Conservation (phyloP, 2,329 filamentous ascomycete genomes). For the Claviceps pazoutovae region DNA sequence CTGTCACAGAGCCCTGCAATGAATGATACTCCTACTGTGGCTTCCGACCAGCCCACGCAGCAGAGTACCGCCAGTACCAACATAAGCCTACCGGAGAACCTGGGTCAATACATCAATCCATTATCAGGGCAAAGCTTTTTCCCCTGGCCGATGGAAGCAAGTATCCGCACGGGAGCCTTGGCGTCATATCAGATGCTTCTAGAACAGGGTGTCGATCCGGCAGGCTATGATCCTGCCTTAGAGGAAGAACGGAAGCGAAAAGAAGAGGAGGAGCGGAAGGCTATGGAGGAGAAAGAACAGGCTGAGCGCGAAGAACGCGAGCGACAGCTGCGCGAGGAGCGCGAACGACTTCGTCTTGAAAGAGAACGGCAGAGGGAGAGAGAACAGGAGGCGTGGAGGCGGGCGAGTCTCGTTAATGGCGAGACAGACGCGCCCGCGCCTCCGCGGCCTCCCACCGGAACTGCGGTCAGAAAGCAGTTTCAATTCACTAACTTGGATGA, state of each 20-base stretch:
- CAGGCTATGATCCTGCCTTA: constrained; percentile 41
- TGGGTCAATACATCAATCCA: constrained; percentile 40
- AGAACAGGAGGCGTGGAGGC: constrained; percentile 27
- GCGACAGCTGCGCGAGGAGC: constrained; percentile 24
- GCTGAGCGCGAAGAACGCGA: constrained; percentile 32
- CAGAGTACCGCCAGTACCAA: constrained; percentile 18
- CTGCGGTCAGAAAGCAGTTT: constrained; percentile 36
- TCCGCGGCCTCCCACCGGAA: constrained; percentile 13
- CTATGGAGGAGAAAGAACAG: constrained; percentile 32
- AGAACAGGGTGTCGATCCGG: constrained; percentile 48
- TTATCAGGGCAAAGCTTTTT: constrained; percentile 47
- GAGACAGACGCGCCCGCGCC: constrained; percentile 13
- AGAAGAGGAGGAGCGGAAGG: constrained; percentile 35
- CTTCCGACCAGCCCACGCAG: constrained; percentile 19
- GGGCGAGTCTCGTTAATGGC: constrained; percentile 20
- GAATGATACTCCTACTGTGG: constrained; percentile 18
- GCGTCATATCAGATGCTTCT: constrained; percentile 47
- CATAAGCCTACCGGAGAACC: constrained; percentile 33
- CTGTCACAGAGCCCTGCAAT: constrained; percentile 21
- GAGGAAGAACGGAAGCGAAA: constrained; percentile 37
- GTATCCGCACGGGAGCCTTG: constrained; percentile 55
- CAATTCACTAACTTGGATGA: constrained; percentile 41
- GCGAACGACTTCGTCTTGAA: constrained; percentile 26
- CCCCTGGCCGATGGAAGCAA: constrained; percentile 62
- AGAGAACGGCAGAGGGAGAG: constrained; percentile 28